Percentiles rank a stretch among this genome's conserved stretches.
Conservation (phyloP, 768 basidiomycete species). For the Trametes elegans region DNA sequence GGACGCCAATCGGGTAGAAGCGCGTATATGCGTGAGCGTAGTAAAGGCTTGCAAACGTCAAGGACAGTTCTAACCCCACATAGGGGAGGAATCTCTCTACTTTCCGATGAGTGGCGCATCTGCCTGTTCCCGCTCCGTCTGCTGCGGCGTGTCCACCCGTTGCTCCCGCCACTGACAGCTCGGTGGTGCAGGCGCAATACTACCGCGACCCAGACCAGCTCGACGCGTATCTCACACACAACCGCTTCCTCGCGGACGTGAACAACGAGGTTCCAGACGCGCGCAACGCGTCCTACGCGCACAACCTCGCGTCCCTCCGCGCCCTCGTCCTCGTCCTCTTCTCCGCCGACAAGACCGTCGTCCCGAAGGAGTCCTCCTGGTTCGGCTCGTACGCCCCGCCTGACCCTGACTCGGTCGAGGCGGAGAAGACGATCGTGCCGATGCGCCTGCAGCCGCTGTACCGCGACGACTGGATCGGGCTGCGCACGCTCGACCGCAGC, state of each 20-base stretch:
- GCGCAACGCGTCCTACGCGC: constrained; percentile 58
- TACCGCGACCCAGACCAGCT: constrained; percentile 71
- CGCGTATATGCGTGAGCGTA: no score
- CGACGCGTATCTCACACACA: constrained; percentile 53
- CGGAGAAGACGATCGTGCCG: constrained; percentile 49
- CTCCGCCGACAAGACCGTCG: constrained; percentile 67
- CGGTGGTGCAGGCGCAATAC: constrained; percentile 91
- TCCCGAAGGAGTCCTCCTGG: constrained; percentile 86
- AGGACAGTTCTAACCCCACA: no score
- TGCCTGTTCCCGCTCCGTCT: no score
- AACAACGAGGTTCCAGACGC: constrained; percentile 68
- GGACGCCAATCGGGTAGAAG: no score
- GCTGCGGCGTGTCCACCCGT: no score
- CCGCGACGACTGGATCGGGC: constrained; percentile 77
- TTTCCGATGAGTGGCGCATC: no score
- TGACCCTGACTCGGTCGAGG: constrained; percentile 31
- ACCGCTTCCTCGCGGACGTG: constrained; percentile 68
- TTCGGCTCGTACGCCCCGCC: constrained; percentile 67
- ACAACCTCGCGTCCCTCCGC: constrained; percentile 58
- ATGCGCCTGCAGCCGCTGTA: constrained; percentile 77
- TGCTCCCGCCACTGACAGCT: no score
- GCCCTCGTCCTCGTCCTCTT: constrained; percentile 76
- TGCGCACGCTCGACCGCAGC: constrained; percentile 65
- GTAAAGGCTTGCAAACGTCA: no score
- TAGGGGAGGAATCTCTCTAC: no score